Evolutionary conservation across 805 yeast species (phyloP).

Genomic region (Blastobotrys mokoenaii): DNA sequence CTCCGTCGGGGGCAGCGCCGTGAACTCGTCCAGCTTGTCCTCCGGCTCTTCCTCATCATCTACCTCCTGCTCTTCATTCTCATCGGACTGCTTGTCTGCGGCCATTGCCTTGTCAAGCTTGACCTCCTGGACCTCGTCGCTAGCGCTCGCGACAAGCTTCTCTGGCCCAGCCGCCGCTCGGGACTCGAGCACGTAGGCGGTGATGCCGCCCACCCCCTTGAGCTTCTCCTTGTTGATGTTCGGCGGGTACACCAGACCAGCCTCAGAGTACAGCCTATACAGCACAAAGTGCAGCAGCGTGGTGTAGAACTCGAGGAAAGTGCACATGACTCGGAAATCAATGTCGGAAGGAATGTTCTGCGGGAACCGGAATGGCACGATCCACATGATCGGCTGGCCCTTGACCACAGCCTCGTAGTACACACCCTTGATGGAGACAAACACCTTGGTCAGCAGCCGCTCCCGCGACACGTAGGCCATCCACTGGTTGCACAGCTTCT

Average conservation of each 20-base stretch:
- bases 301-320: conserved; percentile 92
- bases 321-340: conserved; percentile 93
- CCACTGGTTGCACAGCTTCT: conserved; percentile 86
- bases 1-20: conserved; percentile 40
- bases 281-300: conserved; percentile 83
- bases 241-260: conserved; percentile 87
- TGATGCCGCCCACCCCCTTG: conserved; percentile 84
- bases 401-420: conserved; percentile 83
- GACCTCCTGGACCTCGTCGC: conserved; percentile 39
- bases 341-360: conserved; percentile 90
- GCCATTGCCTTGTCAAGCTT: conserved; percentile 33
- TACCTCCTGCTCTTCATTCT: conserved; percentile 21
- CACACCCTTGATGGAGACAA: conserved; percentile 94
- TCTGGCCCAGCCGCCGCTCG: background rate
- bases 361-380: conserved; percentile 95
- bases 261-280: conserved; percentile 76
- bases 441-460: conserved; percentile 73
- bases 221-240: conserved; percentile 60
- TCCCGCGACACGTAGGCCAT: conserved; percentile 86
- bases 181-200: conserved; percentile 67
- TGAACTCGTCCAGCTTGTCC: conserved; percentile 60
- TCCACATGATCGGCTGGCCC: conserved; percentile 94
- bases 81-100: conserved; percentile 29
- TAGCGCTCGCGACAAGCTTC: conserved; percentile 3
- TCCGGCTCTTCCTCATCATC: conserved; percentile 31